Evolutionary conservation across 2,329 filamentous ascomycete species (phyloP).

Genomic region (Clonostachys chloroleuca): DNA sequence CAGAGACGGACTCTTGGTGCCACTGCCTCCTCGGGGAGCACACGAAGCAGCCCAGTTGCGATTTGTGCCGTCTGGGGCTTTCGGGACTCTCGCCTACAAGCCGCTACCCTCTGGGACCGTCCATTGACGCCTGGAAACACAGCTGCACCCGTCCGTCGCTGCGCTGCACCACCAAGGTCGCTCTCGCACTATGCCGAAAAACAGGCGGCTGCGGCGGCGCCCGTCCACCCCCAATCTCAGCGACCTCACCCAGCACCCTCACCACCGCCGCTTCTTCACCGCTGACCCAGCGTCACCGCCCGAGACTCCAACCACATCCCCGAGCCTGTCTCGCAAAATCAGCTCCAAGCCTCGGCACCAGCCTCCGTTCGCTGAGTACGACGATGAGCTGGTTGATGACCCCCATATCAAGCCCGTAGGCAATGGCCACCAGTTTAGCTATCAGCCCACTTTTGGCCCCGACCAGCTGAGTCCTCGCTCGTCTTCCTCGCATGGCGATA

Average conservation of each 20-base stretch:
- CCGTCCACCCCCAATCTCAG: conserved; percentile 35
- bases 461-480: conserved; percentile 30
- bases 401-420: conserved; percentile 36
- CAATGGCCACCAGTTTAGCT: conserved; percentile 36
- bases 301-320: conserved; percentile 36
- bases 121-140: too few relatives aligned
- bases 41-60: too few relatives aligned
- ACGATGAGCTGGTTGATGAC: conserved; percentile 22
- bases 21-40: too few relatives aligned
- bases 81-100: too few relatives aligned
- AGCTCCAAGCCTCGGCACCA: conserved; percentile 21
- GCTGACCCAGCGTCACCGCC: conserved; percentile 41
- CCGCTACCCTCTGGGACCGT: too few relatives aligned
- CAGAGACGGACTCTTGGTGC: too few relatives aligned
- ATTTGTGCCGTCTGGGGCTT: too few relatives aligned
- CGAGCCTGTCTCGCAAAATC: conserved; percentile 23
- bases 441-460: conserved; percentile 22
- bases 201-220: conserved; percentile 25
- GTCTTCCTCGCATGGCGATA: conserved; percentile 16
- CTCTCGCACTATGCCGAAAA: conserved; percentile 16
- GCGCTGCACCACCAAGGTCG: too few relatives aligned
- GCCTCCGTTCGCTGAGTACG: conserved; percentile 21
- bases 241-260: background rate
- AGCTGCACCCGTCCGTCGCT: too few relatives aligned
- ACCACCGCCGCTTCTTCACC: conserved; percentile 8